Evolutionary conservation across 495 filamentous ascomycete genomes (phyloP).

Genomic region (Pseudomonodictys pantanalensis): DNA sequence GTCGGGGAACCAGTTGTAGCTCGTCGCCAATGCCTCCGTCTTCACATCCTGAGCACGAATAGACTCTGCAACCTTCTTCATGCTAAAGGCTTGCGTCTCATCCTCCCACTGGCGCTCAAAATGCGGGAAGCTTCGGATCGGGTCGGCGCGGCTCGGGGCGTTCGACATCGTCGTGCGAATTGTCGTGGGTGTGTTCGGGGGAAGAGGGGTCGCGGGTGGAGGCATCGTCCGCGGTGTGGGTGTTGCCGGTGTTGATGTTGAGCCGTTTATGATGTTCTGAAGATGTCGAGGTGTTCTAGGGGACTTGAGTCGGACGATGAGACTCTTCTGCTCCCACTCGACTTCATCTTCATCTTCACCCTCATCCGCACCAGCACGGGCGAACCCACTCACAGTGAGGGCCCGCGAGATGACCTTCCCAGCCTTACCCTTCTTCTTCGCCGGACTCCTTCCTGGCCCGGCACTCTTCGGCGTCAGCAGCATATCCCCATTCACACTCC

Average conservation of each 20-base stretch:
- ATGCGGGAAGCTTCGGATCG: neutral
- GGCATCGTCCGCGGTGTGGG: neutral
- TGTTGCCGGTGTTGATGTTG: neutral
- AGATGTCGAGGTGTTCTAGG: too few relatives aligned
- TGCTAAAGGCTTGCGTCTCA: constrained; percentile 4
- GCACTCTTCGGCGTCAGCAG: too few relatives aligned
- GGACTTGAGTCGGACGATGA: too few relatives aligned
- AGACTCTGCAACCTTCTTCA: neutral
- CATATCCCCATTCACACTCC: too few relatives aligned
- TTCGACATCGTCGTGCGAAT: neutral
- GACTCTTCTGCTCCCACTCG: too few relatives aligned
- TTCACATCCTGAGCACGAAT: neutral
- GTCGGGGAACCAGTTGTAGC: constrained; percentile 9
- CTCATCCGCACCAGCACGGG: too few relatives aligned
- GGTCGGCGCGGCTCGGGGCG: neutral
- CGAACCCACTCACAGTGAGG: too few relatives aligned
- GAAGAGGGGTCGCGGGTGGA: neutral
- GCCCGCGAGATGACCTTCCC: too few relatives aligned
- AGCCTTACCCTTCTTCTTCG: neutral
- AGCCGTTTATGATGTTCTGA: too few relatives aligned
- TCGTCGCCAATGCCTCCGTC: neutral
- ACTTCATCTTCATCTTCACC: neutral
- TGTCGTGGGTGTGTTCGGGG: neutral
- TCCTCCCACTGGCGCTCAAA: constrained; percentile 1
- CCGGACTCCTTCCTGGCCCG: neutral